These are phyloP conservation scores for Taphrina wiesneri DNA, from an alignment of 1,139 yeast species.

Conservation along the genomic window DNA sequence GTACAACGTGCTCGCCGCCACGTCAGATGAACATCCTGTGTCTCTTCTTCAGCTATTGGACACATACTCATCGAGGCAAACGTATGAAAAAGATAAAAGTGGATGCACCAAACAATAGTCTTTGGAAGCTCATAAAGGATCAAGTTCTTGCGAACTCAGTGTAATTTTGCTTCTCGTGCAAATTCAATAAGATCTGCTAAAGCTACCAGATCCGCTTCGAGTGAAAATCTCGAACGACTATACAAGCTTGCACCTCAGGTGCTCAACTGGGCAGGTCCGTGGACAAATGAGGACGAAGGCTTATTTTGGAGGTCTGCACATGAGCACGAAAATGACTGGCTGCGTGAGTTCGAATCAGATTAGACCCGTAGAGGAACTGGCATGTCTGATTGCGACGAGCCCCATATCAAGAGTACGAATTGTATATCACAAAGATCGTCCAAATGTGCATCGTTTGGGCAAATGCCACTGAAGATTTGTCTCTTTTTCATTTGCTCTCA, in stretches of 20 bases:
- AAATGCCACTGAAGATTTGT: no score
- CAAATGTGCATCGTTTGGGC: no score
- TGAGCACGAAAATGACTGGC: background rate
- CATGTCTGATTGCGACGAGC: no score
- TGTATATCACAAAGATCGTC: no score
- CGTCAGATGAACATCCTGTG: background rate
- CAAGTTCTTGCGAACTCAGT: background rate
- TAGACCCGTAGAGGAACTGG: no score
- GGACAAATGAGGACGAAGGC: background rate
- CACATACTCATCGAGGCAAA: background rate
- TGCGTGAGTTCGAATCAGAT: background rate
- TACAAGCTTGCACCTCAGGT: background rate
- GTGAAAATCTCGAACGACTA: background rate
- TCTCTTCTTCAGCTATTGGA: slow-evolving; percentile 5
- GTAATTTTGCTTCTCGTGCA: background rate
- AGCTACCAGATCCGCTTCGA: background rate
- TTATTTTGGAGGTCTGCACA: background rate
- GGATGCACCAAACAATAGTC: background rate
- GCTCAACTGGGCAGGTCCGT: background rate
- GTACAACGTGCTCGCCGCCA: slow-evolving; percentile 2
- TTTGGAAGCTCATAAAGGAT: background rate
- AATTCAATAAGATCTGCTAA: background rate
- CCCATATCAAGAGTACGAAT: no score
- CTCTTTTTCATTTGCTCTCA: no score
- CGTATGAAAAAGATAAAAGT: background rate